Base-by-base conservation (phyloP, 768 basidiomycete genomes). In the Naematelia encephala region DNA sequence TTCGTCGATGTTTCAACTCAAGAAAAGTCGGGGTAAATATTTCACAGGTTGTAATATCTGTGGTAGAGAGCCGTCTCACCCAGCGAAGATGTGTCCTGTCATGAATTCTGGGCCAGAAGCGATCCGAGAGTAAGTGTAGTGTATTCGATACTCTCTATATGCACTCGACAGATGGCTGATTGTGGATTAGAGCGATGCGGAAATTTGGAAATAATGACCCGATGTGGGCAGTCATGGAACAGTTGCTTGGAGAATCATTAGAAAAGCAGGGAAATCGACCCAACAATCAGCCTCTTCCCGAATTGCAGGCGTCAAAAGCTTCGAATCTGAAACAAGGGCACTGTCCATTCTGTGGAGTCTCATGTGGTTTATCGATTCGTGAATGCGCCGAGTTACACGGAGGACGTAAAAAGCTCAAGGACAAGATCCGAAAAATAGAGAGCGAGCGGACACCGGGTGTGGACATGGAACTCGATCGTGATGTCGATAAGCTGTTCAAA, bases 1-100 rank as follows among this genome's bases (percentile, higher is more conserved):
- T 2, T 16, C 50, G 25, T n/a, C 1, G 22, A 19, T 1, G 16
- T 13, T 16, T 22, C 22, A 12, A 30, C 12, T 26, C 39, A 5
- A 13, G 42, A 26, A 44, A 46, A 23, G 56, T 12, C 4, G 25
- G 56, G 23, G 23, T 34, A 50, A 47, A 5, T 8, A 30, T 39
- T 22, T 46, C 2, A 14, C 5, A 51, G 34, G 77, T 4, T 88
- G 87, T 61, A 68, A 75, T 2, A 77, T 87, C 42, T 88, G 87
- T 59, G 76, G 72, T 44, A 64, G 62, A 26, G 61, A 75, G 2
- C 77, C 81, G 42, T 71, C 76, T 42, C 85, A 86, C 71, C 59
- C 79, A 21, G 61, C 83, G 10, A 80, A 82, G 68, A 79, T 81
- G 25, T 90, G 88, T 67, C 82, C 85, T 14, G 67, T 83, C 22